Evolutionary conservation across 495 filamentous ascomycete genomes (phyloP), one percentile per base, ranked within the genome.

Genomic region (Aspergillus wentii): DNA sequence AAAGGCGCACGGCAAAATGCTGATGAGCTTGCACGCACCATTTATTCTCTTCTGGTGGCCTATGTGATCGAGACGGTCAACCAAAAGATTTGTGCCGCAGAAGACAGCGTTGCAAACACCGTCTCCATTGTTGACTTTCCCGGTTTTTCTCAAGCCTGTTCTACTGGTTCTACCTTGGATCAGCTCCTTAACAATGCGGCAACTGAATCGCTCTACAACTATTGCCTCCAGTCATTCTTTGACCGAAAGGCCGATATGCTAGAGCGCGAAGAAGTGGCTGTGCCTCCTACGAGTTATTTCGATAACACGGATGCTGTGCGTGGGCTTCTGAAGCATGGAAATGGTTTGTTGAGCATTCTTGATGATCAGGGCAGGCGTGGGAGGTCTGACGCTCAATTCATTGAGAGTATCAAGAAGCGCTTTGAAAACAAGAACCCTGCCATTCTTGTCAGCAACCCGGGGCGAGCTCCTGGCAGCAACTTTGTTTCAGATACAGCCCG

Each of bases 51-150:
- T 4, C 71, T 98, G 14, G 90, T 95, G 11, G 88, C 91, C 8
- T 95, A 87, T 52, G 76, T 97, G 11, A 85, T 96, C 46, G 92
- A 98, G 61, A 83, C 68, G 36, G 85, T 95, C 57, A 98, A 98
- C 57, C 85, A 94, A 59, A 80, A 76, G 49, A 76, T 91, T 15
- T 97, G 89, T 56, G 88, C 91, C 4, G 69, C 81, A 1, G 91
- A 96, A 53, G 88, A 95, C 21, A 71, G 85, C 14, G 85, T 97
- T 35, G 80, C 77, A 30, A 97, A 97, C 65, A 97, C 92, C 1
- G 75, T 98, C 46, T 94, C 88, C 14, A 83, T 98, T 27, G 79
- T 97, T 46, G 92, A 98, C 56, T 98, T 98, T 61, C 92, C 92
- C 0, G 92, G 92, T 17, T 98, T 97, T 57, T 76, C 90, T 32